Conservation (phyloP, 1,284 basidiomycete species). For the Pholiota adiposa region DNA sequence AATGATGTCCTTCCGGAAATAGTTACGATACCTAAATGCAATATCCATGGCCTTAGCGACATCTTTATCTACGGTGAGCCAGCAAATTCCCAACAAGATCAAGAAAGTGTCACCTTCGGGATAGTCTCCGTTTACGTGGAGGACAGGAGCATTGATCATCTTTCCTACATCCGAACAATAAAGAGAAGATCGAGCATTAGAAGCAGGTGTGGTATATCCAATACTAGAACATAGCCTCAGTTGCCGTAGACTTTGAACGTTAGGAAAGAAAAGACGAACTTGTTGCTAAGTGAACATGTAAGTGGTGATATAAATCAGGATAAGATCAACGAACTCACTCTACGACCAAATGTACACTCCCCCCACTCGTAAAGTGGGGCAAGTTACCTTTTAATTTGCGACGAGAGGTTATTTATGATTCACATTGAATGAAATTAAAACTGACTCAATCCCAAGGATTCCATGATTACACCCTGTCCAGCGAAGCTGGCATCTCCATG, state of each 20-base stretch:
- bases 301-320: background rate
- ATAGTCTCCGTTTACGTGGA: slow-evolving; percentile 92
- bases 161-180: slow-evolving; percentile 92
- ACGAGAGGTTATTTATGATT: too few species aligned
- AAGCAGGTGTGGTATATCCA: slow-evolving; percentile 88
- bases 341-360: slow-evolving; percentile 89
- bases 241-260: slow-evolving; percentile 23
- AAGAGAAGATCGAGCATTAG: slow-evolving; percentile 79
- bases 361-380: slow-evolving; percentile 89
- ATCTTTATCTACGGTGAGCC: slow-evolving; percentile 9
- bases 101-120: slow-evolving; percentile 68
- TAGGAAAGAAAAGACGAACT: slow-evolving; percentile 41
- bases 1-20: slow-evolving; percentile 82
- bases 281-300: slow-evolving; percentile 23
- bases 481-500: slow-evolving; percentile 91
- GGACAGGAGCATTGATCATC: slow-evolving; percentile 85
- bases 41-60: slow-evolving; percentile 27
- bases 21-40: slow-evolving; percentile 67
- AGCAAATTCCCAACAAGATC: background rate
- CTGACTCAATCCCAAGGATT: slow-evolving; percentile 80
- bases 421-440: slow-evolving; percentile 12
- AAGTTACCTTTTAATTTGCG: slow-evolving; percentile 59
- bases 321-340: slow-evolving; percentile 68
- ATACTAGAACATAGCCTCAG: slow-evolving; percentile 54
- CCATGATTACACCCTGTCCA: slow-evolving; percentile 91